phyloP scores from a whole-genome alignment of 129 eudicot genomes.

The Chrysanthemum lavandulifolium region DNA sequence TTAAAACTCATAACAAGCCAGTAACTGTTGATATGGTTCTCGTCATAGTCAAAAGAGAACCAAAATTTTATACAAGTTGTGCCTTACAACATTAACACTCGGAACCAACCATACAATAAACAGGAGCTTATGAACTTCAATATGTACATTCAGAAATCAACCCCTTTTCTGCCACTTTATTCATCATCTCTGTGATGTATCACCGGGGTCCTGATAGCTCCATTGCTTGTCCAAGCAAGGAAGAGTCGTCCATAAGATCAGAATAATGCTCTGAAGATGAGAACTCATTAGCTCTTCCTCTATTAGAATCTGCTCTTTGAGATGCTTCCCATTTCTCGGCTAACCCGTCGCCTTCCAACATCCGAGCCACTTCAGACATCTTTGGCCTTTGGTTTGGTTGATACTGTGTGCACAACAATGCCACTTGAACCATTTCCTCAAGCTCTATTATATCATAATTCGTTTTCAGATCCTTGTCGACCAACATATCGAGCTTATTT shows the following conservation, averaged over 20 bases:
- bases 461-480: conserved; percentile 71
- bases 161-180: conserved; percentile 12
- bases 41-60: neutral
- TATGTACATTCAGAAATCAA: conserved; percentile 36
- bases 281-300: conserved; percentile 76
- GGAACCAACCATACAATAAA: conserved; percentile 14
- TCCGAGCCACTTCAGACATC: conserved; percentile 95
- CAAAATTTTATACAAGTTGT: conserved; percentile 21
- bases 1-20: conserved; percentile 24
- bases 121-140: conserved; percentile 14
- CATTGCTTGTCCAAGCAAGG: conserved; percentile 93
- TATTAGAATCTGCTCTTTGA: conserved; percentile 63
- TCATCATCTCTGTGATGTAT: conserved; percentile 15
- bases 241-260: conserved; percentile 92
- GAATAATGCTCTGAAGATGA: conserved; percentile 82
- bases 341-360: conserved; percentile 98
- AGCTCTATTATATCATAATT: conserved; percentile 73
- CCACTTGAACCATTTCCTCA: conserved; percentile 86
- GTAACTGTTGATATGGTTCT: neutral
- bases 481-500: conserved; percentile 78
- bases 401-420: conserved; percentile 70
- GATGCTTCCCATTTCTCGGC: conserved; percentile 98
- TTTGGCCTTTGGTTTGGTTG: conserved; percentile 75
- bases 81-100: conserved; percentile 35
- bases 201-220: conserved; percentile 97